Percentiles rank a stretch among this genome's conserved stretches.
These are phyloP conservation scores for Aegilops speltoides DNA, from an alignment of 176 grass and related monocot genomes.

Conservation along the genomic window DNA sequence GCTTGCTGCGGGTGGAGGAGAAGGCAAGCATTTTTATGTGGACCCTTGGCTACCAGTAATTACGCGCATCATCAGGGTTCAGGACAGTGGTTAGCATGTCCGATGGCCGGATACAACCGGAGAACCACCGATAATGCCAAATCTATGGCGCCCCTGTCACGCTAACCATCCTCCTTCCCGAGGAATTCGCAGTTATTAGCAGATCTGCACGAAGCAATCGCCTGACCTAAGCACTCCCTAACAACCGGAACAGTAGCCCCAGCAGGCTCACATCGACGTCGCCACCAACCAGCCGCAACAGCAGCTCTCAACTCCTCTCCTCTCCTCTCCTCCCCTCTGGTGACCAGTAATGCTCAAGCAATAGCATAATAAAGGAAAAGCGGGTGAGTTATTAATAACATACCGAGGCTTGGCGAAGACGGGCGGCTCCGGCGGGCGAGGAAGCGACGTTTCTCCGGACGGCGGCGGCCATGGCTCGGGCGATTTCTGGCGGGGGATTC, in stretches of 20 bases:
- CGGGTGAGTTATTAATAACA: not conserved
- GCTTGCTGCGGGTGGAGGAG: conserved; percentile 47
- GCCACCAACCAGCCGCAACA: not conserved
- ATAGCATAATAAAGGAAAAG: not conserved
- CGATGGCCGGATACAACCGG: not conserved
- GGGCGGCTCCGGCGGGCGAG: not conserved
- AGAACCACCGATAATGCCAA: conserved; percentile 37
- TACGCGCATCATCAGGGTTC: conserved; percentile 26
- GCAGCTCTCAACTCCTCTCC: not conserved
- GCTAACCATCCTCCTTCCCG: not conserved
- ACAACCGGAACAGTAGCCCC: not conserved
- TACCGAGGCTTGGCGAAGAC: conserved; percentile 34
- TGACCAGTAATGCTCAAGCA: not conserved
- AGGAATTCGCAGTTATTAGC: conserved; percentile 21
- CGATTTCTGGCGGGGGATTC: not conserved
- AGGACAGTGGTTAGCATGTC: conserved; percentile 73
- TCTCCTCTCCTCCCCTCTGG: not conserved
- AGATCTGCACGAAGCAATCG: conserved; percentile 33
- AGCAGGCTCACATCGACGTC: conserved; percentile 23
- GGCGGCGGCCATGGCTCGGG: conserved; percentile 16
- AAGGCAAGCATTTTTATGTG: conserved; percentile 46
- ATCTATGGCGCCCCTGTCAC: conserved; percentile 10
- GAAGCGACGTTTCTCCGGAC: not conserved
- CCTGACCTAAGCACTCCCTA: conserved; percentile 29
- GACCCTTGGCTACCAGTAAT: conserved; percentile 19